Evolutionary conservation across 1,284 basidiomycete species (phyloP).

Genomic region (Melampsora americana): DNA sequence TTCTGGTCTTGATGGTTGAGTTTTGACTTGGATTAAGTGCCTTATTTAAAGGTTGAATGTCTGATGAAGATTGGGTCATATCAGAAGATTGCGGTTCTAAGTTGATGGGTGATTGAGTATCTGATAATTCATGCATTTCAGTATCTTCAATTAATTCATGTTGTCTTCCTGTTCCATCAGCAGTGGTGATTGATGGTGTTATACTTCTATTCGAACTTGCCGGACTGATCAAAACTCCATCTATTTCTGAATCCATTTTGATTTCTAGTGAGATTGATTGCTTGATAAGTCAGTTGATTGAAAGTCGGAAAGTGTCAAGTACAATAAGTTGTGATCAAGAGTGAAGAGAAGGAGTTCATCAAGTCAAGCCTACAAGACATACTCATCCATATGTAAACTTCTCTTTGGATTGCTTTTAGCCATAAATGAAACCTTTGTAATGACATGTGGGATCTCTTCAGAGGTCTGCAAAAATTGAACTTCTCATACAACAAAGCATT

Average conservation of each 20-base stretch:
- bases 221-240: neutral
- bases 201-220: neutral
- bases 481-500: no score
- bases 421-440: no score
- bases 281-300: neutral
- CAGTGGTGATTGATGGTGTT: neutral
- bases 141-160: neutral
- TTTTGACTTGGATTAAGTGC: neutral
- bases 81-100: neutral
- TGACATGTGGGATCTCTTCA: no score
- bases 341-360: no score
- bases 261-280: neutral
- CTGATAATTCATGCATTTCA: neutral
- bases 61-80: no score
- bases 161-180: neutral
- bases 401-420: no score
- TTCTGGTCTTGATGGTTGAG: neutral
- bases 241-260: neutral
- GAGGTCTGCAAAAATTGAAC: no score
- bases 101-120: slow-evolving; percentile 1
- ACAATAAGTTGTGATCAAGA: no score
- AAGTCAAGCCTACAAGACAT: no score
- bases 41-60: neutral
- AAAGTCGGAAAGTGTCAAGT: neutral
- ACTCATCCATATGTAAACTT: no score